These are phyloP conservation scores for Canavalia gladiata DNA, from an alignment of 306 rosid species.

Conservation along the genomic window DNA sequence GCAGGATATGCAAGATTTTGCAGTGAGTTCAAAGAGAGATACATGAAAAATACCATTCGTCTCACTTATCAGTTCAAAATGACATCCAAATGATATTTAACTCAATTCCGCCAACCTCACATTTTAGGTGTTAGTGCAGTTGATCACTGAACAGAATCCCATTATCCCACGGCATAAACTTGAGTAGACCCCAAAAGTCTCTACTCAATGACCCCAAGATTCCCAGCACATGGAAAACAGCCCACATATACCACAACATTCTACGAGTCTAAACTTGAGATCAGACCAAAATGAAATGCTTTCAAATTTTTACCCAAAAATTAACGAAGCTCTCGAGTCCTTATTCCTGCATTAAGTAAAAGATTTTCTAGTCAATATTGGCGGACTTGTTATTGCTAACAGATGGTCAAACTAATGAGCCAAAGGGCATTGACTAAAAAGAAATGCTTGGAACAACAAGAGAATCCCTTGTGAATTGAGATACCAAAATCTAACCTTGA, in stretches of 20 bases:
- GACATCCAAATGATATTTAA: not conserved
- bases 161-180: slow-evolving; percentile 7
- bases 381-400: not conserved
- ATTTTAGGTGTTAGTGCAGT: slow-evolving; percentile 18
- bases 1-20: not conserved
- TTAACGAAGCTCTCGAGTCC: not conserved
- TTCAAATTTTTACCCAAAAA: slow-evolving; percentile 5
- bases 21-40: not conserved
- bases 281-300: slow-evolving; percentile 36
- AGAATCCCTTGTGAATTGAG: slow-evolving; percentile 1
- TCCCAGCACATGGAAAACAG: not conserved
- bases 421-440: slow-evolving; percentile 14
- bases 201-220: slow-evolving; percentile 17
- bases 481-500: slow-evolving; percentile 69
- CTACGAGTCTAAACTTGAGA: slow-evolving; percentile 31
- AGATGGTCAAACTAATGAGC: slow-evolving; percentile 19
- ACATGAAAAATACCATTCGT: not conserved
- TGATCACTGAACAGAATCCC: slow-evolving; percentile 11
- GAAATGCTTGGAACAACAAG: slow-evolving; percentile 11
- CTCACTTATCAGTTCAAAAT: slow-evolving; percentile 6
- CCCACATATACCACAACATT: slow-evolving; percentile 30
- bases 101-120: slow-evolving; percentile 5
- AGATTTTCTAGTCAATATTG: slow-evolving; percentile 43
- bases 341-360: slow-evolving; percentile 67
- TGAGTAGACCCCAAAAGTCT: slow-evolving; percentile 6